Base-by-base conservation (phyloP, 164 flowering plant genomes). In the Cinnamomum micranthum region DNA sequence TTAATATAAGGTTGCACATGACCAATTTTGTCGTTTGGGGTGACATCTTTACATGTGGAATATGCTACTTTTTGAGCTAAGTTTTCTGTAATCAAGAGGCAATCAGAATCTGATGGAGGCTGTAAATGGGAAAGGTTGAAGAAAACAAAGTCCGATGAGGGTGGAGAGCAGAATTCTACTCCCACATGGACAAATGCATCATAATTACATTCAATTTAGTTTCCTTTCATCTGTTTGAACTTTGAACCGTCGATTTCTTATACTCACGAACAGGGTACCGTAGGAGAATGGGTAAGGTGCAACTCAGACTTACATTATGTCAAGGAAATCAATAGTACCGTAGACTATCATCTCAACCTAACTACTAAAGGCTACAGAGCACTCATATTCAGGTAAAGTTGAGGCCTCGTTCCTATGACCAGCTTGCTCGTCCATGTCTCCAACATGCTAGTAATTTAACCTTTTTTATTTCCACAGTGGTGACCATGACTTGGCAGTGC, bases 401-500 rank as follows among this genome's bases (percentile, higher is more conserved):
- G 11, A 4, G 9, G 9, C n/a, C n/a, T 13, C 12, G 2, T n/a
- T 11, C 25, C 7, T 0, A 23, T 9, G 0, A 22, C 58, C 41
- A 6, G 7, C 13, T 1, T 70, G n/a, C 19, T 17, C 22, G 19
- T 67, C 6, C n/a, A 6, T 64, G 15, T 17, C n/a, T 27, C 5
- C 12, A 28, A 64, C 12, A 66, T 25, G 20, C 27, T 15, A 31
- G 14, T 7, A 3, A 17, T 9, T 6, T 19, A 66, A 25, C 55
- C 2, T 52, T 25, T 25, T 23, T 73, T 24, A 1, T 51, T 52
- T 20, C 9, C 23, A 4, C 74, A 89, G 92, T 74, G 92, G 91
- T 2, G 92, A 91, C 70, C 95, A 87, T 77, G 92, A 89, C 80
- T 27, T 80, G 67, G 0, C 58, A 0, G 75, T 83, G 1, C 81